Evolutionary conservation across 441 rosid genomes (phyloP).

Genomic region (Populus hybrid): DNA sequence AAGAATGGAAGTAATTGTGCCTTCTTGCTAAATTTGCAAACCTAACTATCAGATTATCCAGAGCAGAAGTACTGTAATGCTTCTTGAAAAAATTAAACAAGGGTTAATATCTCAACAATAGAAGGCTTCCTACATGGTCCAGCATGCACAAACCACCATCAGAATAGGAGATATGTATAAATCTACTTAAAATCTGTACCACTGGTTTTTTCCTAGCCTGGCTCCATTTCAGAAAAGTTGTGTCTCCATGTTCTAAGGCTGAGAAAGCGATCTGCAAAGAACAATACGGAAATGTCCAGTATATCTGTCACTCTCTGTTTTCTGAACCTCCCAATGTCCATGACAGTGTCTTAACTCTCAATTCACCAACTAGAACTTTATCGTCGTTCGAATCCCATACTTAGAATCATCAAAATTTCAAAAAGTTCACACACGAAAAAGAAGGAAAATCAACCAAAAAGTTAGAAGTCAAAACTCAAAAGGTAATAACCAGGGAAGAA

Average conservation of each 20-base stretch:
- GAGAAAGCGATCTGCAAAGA: conserved; percentile 23
- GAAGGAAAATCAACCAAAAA: neutral
- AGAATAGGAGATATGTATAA: conserved; percentile 10
- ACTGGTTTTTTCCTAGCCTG: conserved; percentile 13
- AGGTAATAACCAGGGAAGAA: no score
- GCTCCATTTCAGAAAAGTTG: conserved; percentile 14
- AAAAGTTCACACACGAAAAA: neutral
- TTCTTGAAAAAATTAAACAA: neutral
- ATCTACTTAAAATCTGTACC: conserved; percentile 26
- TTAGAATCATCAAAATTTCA: neutral
- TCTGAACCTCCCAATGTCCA: conserved; percentile 8
- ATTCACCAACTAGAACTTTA: neutral
- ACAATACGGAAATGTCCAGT: conserved; percentile 26
- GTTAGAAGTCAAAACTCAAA: neutral
- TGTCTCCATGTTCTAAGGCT: conserved; percentile 37
- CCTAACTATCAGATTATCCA: conserved; percentile 5
- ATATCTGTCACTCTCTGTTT: conserved; percentile 28
- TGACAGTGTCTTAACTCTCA: conserved; percentile 8
- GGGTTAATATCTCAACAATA: conserved; percentile 1
- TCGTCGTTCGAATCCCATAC: neutral
- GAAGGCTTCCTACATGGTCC: conserved; percentile 32
- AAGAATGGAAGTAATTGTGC: neutral
- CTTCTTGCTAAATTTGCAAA: neutral
- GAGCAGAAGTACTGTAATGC: neutral
- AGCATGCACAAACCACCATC: conserved; percentile 14